Evolutionary conservation across 768 basidiomycete genomes (phyloP), one percentile per base, ranked within the genome.

Genomic region (Trametes punicea): DNA sequence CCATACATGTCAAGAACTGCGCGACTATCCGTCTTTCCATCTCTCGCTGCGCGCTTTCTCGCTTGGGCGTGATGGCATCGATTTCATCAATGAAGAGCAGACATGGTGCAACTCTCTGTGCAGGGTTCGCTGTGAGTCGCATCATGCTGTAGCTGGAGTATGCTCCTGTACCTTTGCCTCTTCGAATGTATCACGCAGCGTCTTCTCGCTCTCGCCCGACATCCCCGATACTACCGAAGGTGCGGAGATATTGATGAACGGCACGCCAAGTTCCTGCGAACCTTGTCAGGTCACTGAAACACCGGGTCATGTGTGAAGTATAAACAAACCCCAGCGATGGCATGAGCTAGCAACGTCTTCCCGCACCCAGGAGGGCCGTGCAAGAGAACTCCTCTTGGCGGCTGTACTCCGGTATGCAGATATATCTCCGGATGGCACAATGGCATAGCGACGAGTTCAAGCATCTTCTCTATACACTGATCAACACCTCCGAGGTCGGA

Each of bases 131-230:
- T 51, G 42, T 48, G 13, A 34, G 25, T 15, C 25, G 18, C 29
- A 3, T 13, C 15, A n/a, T n/a, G n/a, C n/a, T n/a, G n/a, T n/a
- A n/a, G n/a, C n/a, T n/a, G 25, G 33, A 7, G 39, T 16, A 27
- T n/a, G 49, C 34, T 6, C 4, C 2, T 76, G 4, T 27, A 93
- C 93, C 74, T 93, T 95, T 6, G 97, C 97, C 70, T 98, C 96
- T 27, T 97, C 96, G 66, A 99, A 99, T 0, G 93, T 94, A 66
- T 98, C 96, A 39, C 97, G 76, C 4, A 99, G 74, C 0, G 93
- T 95, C 75, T 96, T 98, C 69, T 99, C 97, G 0, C 93, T 95
- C 71, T 99, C 97, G 42, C 97, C 97, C 0, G 93, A 97, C 93
- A 98, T 97, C 1, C 97, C 96, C 2, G 91, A 94, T 7, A 99